Evolutionary conservation across 179 eudicot species (phyloP).

Genomic region (Silene vulgaris): DNA sequence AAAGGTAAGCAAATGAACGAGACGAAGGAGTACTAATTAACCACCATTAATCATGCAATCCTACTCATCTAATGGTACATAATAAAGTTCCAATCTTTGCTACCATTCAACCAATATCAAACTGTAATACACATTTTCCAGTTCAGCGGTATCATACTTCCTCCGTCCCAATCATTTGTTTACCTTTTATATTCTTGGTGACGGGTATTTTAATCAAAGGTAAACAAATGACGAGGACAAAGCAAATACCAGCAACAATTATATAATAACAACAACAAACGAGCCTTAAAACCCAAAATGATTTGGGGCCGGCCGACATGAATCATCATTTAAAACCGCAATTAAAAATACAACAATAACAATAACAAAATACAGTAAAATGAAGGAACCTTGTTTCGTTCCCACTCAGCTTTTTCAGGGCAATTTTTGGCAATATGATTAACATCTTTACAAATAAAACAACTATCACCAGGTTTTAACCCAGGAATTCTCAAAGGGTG

Average conservation of each 20-base stretch:
- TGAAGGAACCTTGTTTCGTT: slow-evolving; percentile 70
- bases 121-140: neutral
- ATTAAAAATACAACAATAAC: neutral
- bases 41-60: neutral
- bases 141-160: too few species aligned
- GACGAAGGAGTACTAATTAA: too few species aligned
- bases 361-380: neutral
- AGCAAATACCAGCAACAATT: too few species aligned
- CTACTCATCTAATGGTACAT: neutral
- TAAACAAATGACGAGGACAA: too few species aligned
- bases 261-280: too few species aligned
- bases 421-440: slow-evolving; percentile 84
- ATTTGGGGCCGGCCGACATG: neutral
- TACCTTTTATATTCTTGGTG: too few species aligned
- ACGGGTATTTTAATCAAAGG: too few species aligned
- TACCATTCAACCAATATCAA: neutral
- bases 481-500: slow-evolving; percentile 83
- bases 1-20: too few species aligned
- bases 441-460: slow-evolving; percentile 69
- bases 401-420: slow-evolving; percentile 71
- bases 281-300: neutral
- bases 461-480: slow-evolving; percentile 87
- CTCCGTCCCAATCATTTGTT: too few species aligned
- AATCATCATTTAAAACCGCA: neutral
- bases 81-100: slow-evolving; percentile 13